These are phyloP conservation scores for Hammondia hammondi DNA, from an alignment of 169 alveolate species.

Conservation along the genomic window DNA sequence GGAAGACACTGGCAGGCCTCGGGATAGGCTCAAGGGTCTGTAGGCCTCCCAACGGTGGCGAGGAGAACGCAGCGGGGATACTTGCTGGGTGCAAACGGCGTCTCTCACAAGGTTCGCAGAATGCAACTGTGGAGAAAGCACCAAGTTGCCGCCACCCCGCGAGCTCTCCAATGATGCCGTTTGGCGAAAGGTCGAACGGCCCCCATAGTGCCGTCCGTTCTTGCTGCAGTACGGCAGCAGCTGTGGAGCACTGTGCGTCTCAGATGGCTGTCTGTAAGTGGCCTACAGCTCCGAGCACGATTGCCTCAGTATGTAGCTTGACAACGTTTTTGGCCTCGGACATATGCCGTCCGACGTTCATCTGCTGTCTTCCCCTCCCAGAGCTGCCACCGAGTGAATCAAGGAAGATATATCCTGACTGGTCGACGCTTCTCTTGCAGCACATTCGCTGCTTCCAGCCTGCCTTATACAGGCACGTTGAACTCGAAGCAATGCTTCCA, in stretches of 20 bases:
- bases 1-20: no score
- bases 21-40: no score
- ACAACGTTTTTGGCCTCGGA: neutral
- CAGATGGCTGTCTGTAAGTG: neutral
- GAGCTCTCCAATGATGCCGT: neutral
- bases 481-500: neutral
- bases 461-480: neutral
- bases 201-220: neutral
- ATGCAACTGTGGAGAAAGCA: no score
- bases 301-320: neutral
- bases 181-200: neutral
- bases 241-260: neutral
- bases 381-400: neutral
- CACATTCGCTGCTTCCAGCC: neutral
- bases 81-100: no score
- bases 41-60: no score
- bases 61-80: no score
- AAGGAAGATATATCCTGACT: neutral
- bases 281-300: neutral
- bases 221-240: neutral
- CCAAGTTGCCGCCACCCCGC: no score
- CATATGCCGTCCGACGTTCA: neutral
- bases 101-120: no score
- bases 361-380: neutral
- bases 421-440: neutral